phyloP scores from a whole-genome alignment of 768 basidiomycete genomes.

The Russula sp. region DNA sequence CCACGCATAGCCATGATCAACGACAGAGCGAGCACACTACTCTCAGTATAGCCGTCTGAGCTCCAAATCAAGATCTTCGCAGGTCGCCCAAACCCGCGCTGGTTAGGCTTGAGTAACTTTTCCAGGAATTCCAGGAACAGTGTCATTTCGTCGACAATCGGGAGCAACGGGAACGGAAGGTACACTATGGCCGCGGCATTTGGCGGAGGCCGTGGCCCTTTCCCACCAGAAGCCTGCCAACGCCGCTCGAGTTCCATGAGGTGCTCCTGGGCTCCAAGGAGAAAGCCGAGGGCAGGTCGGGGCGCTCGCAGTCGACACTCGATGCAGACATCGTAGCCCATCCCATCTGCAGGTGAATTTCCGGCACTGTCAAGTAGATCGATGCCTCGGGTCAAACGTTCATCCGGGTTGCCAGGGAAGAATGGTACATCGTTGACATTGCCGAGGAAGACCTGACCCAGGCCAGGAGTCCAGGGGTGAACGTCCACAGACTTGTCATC shows the following conservation, averaged over 20 bases:
- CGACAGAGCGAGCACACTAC: conserved; percentile 77
- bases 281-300: conserved; percentile 57
- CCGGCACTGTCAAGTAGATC: conserved; percentile 32
- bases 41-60: conserved; percentile 89
- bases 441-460: conserved; percentile 72
- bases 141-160: conserved; percentile 49
- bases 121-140: conserved; percentile 65
- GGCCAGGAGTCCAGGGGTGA: conserved; percentile 31
- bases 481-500: conserved; percentile 32
- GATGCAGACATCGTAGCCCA: conserved; percentile 79
- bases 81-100: conserved; percentile 34
- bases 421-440: conserved; percentile 73
- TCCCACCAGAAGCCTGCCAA: conserved; percentile 38
- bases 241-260: conserved; percentile 53
- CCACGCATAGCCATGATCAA: conserved; percentile 74
- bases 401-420: conserved; percentile 18
- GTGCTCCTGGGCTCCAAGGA: conserved; percentile 73
- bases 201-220: conserved; percentile 56
- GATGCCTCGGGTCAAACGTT: conserved; percentile 7
- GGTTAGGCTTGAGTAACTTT: conserved; percentile 47
- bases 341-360: conserved; percentile 43
- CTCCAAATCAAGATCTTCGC: conserved; percentile 75
- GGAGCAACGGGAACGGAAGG: conserved; percentile 63
- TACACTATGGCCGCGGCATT: conserved; percentile 67
- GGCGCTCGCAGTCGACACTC: conserved; percentile 81